Evolutionary conservation across 169 alveolate species (phyloP).

Genomic region (Cryptosporidium xiaoi): DNA sequence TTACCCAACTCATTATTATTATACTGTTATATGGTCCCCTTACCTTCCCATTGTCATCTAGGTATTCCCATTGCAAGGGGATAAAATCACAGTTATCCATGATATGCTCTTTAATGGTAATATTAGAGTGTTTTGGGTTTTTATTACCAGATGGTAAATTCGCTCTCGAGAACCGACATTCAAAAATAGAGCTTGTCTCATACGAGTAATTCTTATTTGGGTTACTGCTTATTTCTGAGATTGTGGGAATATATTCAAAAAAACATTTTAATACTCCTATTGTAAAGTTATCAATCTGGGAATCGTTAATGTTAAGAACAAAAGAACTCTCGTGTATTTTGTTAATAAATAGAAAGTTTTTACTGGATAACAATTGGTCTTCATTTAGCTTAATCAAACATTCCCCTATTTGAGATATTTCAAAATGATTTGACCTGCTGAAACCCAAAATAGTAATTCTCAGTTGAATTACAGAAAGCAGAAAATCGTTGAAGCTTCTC

Average conservation of each 20-base stretch:
- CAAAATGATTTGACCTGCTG: background rate
- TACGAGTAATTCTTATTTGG: background rate
- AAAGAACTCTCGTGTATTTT: constrained; percentile 25
- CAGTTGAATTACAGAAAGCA: constrained; percentile 22
- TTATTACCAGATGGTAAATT: no score
- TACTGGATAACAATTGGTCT: constrained; percentile 14
- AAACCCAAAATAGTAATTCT: constrained; percentile 44
- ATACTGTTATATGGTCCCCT: constrained; percentile 80
- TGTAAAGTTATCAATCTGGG: constrained; percentile 2
- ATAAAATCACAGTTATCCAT: constrained; percentile 14
- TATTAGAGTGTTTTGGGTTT: no score
- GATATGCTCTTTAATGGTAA: background rate
- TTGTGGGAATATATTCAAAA: constrained; percentile 17
- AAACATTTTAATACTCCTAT: constrained; percentile 33
- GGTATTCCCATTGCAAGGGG: constrained; percentile 78
- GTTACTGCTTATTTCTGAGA: background rate
- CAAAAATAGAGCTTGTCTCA: background rate
- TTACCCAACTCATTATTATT: constrained; percentile 78
- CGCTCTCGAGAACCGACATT: no score
- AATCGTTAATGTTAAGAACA: background rate
- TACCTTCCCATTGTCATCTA: constrained; percentile 77
- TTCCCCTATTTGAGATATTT: constrained; percentile 37
- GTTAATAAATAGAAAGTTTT: constrained; percentile 29
- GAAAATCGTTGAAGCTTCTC: constrained; percentile 5
- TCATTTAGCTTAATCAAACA: constrained; percentile 5